These are phyloP conservation scores for Vitis rupestris DNA, from an alignment of 164 flowering plant species.

Conservation along the genomic window DNA sequence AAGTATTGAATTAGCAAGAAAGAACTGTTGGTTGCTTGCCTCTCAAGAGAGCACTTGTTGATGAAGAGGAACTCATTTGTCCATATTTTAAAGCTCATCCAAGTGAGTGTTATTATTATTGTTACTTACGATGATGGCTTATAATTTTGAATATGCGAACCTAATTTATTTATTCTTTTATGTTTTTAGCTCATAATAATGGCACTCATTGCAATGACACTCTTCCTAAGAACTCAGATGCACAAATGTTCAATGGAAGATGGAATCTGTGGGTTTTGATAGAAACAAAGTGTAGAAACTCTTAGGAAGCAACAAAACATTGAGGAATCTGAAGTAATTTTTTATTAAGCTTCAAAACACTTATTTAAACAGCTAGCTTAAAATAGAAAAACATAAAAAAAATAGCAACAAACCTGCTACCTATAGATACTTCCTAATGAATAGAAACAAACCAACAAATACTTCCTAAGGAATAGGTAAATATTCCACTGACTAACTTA, in stretches of 20 bases:
- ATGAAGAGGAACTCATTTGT: slow-evolving; percentile 51
- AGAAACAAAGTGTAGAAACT: no score
- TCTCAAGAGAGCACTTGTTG: slow-evolving; percentile 34
- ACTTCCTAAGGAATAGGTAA: no score
- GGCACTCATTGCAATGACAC: slow-evolving; percentile 38
- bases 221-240: slow-evolving; percentile 56
- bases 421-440: no score
- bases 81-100: slow-evolving; percentile 45
- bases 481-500: no score
- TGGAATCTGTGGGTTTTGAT: slow-evolving; percentile 9
- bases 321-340: no score
- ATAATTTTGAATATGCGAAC: background rate
- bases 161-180: background rate
- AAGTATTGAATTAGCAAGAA: slow-evolving; percentile 47
- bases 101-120: slow-evolving; percentile 24
- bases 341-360: no score
- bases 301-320: no score
- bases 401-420: no score
- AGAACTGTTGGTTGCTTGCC: slow-evolving; percentile 57
- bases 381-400: no score
- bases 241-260: slow-evolving; percentile 17
- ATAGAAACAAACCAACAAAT: no score
- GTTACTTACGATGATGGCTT: background rate
- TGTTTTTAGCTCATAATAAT: slow-evolving; percentile 31
- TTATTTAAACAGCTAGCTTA: no score